Percentiles rank a stretch among this genome's conserved stretches.
These are phyloP conservation scores for Picea engelmannii DNA, from an alignment of 83 land plant species.

Conservation along the genomic window DNA sequence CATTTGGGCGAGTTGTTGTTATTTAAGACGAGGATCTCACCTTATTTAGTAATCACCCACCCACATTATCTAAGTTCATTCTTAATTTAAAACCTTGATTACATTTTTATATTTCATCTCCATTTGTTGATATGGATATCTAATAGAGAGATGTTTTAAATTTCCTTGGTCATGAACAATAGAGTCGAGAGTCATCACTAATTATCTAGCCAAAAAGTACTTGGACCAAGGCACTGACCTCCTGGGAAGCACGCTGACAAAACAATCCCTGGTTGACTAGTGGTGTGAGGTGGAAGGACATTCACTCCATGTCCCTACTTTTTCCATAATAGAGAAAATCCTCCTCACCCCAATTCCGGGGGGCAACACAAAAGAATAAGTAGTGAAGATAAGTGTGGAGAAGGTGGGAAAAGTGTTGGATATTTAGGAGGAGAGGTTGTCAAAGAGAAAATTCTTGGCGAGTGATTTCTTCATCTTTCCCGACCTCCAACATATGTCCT, in stretches of 20 bases:
- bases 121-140: too few species aligned
- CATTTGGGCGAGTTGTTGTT: conserved; percentile 45
- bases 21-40: conserved; percentile 43
- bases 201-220: conserved; percentile 32
- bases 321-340: conserved; percentile 24
- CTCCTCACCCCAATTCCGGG: conserved; percentile 20
- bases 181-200: conserved; percentile 58
- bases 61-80: neutral
- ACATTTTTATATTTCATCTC: neutral
- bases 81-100: neutral
- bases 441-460: conserved; percentile 51
- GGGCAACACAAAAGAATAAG: conserved; percentile 15
- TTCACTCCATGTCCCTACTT: conserved; percentile 24
- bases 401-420: conserved; percentile 58
- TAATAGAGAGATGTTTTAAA: neutral
- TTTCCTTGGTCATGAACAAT: neutral
- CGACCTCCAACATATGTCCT: too few species aligned
- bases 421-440: conserved; percentile 49
- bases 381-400: conserved; percentile 19
- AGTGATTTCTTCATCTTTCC: conserved; percentile 29
- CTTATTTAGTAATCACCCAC: conserved; percentile 23
- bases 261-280: conserved; percentile 32
- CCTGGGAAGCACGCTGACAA: conserved; percentile 24
- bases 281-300: conserved; percentile 44
- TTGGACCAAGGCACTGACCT: conserved; percentile 22